Evolutionary conservation across 768 basidiomycete species (phyloP).

Genomic region (Clitopilus passeckerianus): DNA sequence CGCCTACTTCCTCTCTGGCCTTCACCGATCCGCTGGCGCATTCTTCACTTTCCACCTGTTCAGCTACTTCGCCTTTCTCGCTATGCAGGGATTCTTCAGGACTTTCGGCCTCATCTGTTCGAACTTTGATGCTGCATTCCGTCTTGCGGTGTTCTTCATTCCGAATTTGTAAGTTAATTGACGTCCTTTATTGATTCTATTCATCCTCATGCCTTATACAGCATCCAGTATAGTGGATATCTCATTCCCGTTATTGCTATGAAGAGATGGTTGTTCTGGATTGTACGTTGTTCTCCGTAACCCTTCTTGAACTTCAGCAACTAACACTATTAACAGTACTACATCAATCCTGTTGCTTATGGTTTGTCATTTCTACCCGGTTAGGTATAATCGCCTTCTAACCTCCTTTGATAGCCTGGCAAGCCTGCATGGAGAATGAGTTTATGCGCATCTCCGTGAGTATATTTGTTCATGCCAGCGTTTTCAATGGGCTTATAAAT

Average conservation of each 20-base stretch:
- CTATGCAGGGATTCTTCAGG: constrained; percentile 85
- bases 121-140: constrained; percentile 42
- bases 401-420: constrained; percentile 45
- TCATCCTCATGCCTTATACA: constrained; percentile 6
- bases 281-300: constrained; percentile 18
- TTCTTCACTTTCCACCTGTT: constrained; percentile 62
- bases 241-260: constrained; percentile 62
- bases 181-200: neutral
- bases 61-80: constrained; percentile 59
- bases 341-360: constrained; percentile 76
- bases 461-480: neutral
- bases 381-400: neutral
- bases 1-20: constrained; percentile 62
- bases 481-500: too few species aligned
- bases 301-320: neutral
- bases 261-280: constrained; percentile 86
- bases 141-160: constrained; percentile 61
- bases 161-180: constrained; percentile 52
- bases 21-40: constrained; percentile 37
- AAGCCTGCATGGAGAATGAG: constrained; percentile 81
- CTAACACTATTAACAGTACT: constrained; percentile 31
- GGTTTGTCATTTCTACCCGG: constrained; percentile 29
- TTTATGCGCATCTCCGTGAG: constrained; percentile 64
- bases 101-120: constrained; percentile 54
- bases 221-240: constrained; percentile 66